Evolutionary conservation across 1,284 basidiomycete species (phyloP).

Genomic region (Exobasidium cylindrosporum): DNA sequence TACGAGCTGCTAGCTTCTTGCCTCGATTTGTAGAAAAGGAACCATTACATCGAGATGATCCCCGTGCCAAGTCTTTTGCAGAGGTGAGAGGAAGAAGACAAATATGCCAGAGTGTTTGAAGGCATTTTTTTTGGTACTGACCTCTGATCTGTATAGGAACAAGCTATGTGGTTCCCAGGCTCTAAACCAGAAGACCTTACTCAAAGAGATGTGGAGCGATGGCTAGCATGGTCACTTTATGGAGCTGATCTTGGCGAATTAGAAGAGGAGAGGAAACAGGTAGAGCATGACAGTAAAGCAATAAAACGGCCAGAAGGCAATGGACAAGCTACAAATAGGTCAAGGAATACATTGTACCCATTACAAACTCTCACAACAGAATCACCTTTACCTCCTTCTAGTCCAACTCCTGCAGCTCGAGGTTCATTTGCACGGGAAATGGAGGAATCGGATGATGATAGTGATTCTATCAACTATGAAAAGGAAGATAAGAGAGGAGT

Average conservation of each 20-base stretch:
- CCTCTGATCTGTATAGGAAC: conserved; percentile 6
- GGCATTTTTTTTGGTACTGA: too few relatives aligned
- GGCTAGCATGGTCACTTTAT: conserved; percentile 51
- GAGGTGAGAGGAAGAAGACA: conserved; percentile 16
- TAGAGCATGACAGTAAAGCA: too few relatives aligned
- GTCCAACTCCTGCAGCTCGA: conserved; percentile 1
- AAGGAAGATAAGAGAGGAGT: conserved; percentile 27
- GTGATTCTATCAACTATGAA: conserved; percentile 13
- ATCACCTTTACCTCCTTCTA: not conserved
- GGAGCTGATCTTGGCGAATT: conserved; percentile 35
- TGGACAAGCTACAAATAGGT: too few relatives aligned
- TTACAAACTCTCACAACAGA: not conserved
- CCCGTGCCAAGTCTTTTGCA: conserved; percentile 40
- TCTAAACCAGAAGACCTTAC: conserved; percentile 29
- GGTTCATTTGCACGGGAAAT: conserved; percentile 8
- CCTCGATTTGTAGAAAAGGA: conserved; percentile 31
- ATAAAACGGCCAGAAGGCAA: too few relatives aligned
- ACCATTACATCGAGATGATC: conserved; percentile 33
- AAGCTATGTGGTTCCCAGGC: conserved; percentile 44
- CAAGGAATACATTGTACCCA: too few relatives aligned
- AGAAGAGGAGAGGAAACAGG: conserved; percentile 25
- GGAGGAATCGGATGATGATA: conserved; percentile 4
- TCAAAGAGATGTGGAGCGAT: conserved; percentile 41
- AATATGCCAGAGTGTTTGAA: too few relatives aligned
- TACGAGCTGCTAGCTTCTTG: conserved; percentile 31